These are phyloP conservation scores for Saccharomycopsis sp. DNA, from an alignment of 805 yeast genomes.

Conservation along the genomic window DNA sequence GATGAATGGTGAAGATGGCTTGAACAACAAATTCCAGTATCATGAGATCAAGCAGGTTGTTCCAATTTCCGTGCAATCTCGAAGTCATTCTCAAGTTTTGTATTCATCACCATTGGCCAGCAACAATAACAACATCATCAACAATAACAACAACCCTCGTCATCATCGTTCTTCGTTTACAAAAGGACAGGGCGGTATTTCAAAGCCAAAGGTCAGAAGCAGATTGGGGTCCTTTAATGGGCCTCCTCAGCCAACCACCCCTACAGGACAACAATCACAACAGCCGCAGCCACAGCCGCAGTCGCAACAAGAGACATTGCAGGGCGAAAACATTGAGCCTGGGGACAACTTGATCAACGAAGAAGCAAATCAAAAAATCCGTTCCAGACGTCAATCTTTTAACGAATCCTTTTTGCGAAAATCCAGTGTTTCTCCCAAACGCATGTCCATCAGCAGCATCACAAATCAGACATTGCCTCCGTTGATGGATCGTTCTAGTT, in stretches of 20 bases:
- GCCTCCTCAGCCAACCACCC: neutral
- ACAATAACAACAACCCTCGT: slow-evolving; percentile 8
- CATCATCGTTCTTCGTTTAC: slow-evolving; percentile 16
- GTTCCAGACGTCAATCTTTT: slow-evolving; percentile 9
- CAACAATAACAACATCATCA: neutral
- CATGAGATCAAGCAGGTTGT: slow-evolving; percentile 13
- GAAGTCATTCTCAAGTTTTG: slow-evolving; percentile 17
- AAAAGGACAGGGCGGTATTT: neutral
- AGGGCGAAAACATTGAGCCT: slow-evolving; percentile 2
- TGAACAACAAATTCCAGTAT: slow-evolving; percentile 17
- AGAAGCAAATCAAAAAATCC: slow-evolving; percentile 1
- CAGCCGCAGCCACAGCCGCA: neutral
- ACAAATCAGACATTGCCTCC: slow-evolving; percentile 9
- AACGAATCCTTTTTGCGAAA: slow-evolving; percentile 14
- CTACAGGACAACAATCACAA: neutral
- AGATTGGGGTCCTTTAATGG: slow-evolving; percentile 19
- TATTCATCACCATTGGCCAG: neutral
- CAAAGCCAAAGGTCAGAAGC: slow-evolving; percentile 14
- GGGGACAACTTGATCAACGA: slow-evolving; percentile 8
- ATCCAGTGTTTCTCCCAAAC: slow-evolving; percentile 4
- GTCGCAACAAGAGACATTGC: neutral
- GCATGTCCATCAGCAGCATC: slow-evolving; percentile 14
- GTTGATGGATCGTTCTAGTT: neutral
- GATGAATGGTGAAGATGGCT: slow-evolving; percentile 3
- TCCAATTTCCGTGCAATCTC: slow-evolving; percentile 5